Percentiles rank a stretch among this genome's conserved stretches.
Conservation (phyloP, 176 grass and related monocot genomes). For the Carex cristatella region DNA sequence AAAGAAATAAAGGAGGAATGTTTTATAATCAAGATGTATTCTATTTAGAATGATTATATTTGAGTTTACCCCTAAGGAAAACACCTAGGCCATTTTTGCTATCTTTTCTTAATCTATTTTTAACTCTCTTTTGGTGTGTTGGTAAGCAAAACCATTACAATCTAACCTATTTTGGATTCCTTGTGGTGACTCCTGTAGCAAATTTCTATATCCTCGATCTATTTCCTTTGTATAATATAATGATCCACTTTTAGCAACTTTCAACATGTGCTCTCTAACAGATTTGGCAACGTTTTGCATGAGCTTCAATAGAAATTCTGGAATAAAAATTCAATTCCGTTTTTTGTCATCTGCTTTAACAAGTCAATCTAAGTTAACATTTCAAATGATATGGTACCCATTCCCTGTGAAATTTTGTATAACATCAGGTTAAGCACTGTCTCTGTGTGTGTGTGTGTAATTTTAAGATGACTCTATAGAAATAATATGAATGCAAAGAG, state of each 20-base stretch:
- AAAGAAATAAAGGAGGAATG: neutral
- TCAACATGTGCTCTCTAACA: neutral
- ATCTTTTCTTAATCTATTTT: neutral
- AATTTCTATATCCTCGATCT: neutral
- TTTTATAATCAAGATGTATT: neutral
- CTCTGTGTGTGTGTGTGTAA: neutral
- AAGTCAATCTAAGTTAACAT: neutral
- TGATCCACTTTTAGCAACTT: neutral
- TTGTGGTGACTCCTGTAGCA: neutral
- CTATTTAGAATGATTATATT: too few relatives aligned
- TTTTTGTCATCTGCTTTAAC: neutral
- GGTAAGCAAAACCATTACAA: neutral
- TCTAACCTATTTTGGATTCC: neutral
- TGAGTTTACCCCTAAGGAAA: neutral
- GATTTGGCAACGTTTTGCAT: neutral
- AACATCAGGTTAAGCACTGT: neutral
- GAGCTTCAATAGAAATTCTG: neutral
- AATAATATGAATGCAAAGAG: too few relatives aligned
- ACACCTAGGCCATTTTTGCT: neutral
- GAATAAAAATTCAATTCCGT: neutral
- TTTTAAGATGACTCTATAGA: neutral
- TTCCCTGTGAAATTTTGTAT: neutral
- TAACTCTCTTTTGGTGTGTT: neutral
- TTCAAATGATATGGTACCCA: neutral
- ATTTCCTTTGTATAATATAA: neutral